Evolutionary conservation across 495 filamentous ascomycete genomes (phyloP).

Genomic region (Neurospora sp.): DNA sequence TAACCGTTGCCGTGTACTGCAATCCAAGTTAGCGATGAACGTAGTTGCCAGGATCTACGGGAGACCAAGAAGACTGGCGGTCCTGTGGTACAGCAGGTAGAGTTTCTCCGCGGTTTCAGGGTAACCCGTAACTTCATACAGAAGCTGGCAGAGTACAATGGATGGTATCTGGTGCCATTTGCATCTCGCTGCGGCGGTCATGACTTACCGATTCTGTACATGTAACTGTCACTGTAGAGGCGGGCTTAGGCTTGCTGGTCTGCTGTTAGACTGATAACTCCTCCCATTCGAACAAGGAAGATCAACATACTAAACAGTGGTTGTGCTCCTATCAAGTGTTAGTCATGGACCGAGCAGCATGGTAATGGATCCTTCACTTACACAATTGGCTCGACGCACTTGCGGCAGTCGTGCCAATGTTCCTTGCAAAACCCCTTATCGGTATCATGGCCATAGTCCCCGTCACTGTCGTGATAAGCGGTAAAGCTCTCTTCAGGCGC

Average conservation of each 20-base stretch:
- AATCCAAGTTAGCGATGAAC: not conserved
- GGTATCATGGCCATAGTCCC: not conserved
- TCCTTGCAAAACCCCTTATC: not conserved
- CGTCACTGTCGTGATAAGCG: not conserved
- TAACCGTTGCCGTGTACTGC: not conserved
- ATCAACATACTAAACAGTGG: not conserved
- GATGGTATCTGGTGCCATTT: not conserved
- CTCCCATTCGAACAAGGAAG: not conserved
- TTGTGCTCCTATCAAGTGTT: not conserved
- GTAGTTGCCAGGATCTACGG: not conserved
- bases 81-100: not conserved
- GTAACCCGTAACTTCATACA: not conserved
- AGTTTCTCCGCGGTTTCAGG: not conserved
- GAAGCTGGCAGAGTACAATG: not conserved
- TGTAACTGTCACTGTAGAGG: conserved; percentile 2
- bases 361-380: not conserved
- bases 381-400: not conserved
- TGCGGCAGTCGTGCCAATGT: not conserved
- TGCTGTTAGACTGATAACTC: not conserved
- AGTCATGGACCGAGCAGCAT: not conserved
- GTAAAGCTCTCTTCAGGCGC: not conserved
- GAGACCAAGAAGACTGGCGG: not conserved
- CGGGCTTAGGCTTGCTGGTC: not conserved
- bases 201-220: conserved; percentile 1
- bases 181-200: not conserved